Conservation (phyloP, 2,329 filamentous ascomycete genomes). For the Hypoxylon rubiginosum region DNA sequence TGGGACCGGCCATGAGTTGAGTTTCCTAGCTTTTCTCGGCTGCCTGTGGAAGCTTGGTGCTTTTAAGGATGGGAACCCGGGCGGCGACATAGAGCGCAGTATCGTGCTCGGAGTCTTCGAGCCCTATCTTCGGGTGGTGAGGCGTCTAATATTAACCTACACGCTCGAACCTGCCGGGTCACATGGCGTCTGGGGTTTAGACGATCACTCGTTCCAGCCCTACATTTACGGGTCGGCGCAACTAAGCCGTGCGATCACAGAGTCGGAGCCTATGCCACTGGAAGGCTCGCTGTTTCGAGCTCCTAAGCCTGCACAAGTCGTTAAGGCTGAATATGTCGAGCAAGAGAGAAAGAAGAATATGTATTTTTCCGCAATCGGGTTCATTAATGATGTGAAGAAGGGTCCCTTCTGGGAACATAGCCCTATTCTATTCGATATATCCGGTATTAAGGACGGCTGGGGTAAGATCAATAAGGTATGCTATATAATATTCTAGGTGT, state of each 20-base stretch:
- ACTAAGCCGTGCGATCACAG: conserved; percentile 79
- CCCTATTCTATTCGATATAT: conserved; percentile 93
- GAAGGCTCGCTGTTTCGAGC: conserved; percentile 82
- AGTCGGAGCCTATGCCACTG: conserved; percentile 73
- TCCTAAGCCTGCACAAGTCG: conserved; percentile 78
- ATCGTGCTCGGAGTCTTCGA: conserved; percentile 88
- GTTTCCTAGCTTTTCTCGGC: conserved; percentile 91
- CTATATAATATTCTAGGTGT: not conserved
- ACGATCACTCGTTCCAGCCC: conserved; percentile 93
- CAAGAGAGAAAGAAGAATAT: conserved; percentile 77
- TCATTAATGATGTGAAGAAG: conserved; percentile 97
- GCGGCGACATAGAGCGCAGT: conserved; percentile 76
- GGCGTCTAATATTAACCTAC: conserved; percentile 88
- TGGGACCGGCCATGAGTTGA: conserved; percentile 95
- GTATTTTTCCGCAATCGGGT: conserved; percentile 96
- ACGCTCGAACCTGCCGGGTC: conserved; percentile 95
- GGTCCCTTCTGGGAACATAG: conserved; percentile 98
- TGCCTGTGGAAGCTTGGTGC: conserved; percentile 91
- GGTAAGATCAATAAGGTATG: conserved; percentile 92
- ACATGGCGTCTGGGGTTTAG: conserved; percentile 98
- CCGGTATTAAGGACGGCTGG: conserved; percentile 92
- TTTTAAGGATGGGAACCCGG: conserved; percentile 71
- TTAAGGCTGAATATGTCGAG: conserved; percentile 73
- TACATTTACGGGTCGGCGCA: conserved; percentile 98
- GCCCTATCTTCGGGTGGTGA: conserved; percentile 79